Conservation (phyloP, 176 grass and related monocot genomes). For the Oryza officinalis region DNA sequence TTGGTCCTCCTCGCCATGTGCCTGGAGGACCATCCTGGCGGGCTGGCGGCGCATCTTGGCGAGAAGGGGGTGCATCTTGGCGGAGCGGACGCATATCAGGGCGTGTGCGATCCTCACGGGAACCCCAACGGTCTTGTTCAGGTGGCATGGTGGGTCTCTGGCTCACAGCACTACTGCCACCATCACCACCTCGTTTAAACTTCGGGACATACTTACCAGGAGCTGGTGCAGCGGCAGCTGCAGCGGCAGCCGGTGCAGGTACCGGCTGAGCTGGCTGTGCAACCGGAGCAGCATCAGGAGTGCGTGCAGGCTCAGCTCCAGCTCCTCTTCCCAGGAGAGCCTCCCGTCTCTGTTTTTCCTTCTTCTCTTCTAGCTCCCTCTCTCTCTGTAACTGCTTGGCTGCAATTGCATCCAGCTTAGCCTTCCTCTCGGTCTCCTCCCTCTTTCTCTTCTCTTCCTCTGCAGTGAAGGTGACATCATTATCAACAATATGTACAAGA, state of each 20-base stretch:
- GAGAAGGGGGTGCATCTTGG: conserved; percentile 21
- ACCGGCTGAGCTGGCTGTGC: conserved; percentile 40
- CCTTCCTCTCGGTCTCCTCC: conserved; percentile 77
- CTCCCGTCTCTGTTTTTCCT: conserved; percentile 53
- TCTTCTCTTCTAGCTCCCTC: conserved; percentile 82
- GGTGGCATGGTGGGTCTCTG: conserved; percentile 31
- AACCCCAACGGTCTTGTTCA: conserved; percentile 63
- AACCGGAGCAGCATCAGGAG: conserved; percentile 18
- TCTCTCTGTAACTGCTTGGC: conserved; percentile 76
- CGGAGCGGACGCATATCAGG: conserved; percentile 28
- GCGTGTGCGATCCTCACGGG: conserved; percentile 55
- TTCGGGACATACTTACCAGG: conserved; percentile 64
- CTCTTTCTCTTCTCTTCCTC: conserved; percentile 88
- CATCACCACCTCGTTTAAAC: conserved; percentile 33
- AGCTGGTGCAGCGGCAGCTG: conserved; percentile 24
- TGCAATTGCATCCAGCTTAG: conserved; percentile 87
- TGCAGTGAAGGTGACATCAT: conserved; percentile 37
- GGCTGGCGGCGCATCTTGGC: background rate
- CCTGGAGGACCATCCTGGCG: conserved; percentile 39
- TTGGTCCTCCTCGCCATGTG: conserved; percentile 41
- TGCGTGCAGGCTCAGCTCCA: conserved; percentile 30
- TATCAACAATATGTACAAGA: conserved; percentile 3
- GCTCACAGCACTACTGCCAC: conserved; percentile 21
- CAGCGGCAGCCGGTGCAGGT: conserved; percentile 34
- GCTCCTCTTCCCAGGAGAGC: conserved; percentile 40